Base-by-base conservation (phyloP, 2,329 filamentous ascomycete species). In the Alternaria sp. region DNA sequence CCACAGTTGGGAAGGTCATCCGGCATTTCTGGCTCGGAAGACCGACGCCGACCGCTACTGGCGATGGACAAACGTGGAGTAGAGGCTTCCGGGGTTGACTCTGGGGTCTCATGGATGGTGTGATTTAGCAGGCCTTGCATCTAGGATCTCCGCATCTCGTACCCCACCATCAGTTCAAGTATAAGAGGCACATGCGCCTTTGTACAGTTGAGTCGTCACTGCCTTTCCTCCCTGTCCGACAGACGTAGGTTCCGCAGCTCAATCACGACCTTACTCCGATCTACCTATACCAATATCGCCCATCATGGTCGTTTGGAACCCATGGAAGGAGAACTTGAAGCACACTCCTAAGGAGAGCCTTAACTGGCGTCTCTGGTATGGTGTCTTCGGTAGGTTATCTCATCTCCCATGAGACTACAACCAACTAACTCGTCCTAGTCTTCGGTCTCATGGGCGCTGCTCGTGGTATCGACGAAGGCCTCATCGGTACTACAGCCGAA, bases 331-430 rank as follows among this genome's bases (percentile, higher is more conserved):
- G 58, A 80, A 87, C 72, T 78, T 90, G 65, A 83, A 89, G 53
- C 87, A 87, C 62, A 90, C 92, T 64, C 92, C 92, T 5, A 85
- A 86, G 59, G 87, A 91, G 74, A 86, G 89, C 65, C 87, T 93
- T 78, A 94, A 94, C 81, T 93, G 90, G 90, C 85, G 88, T 47
- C 84, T 94, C 65, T 93, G 90, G 89, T 92, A 92, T 78, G 89
- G 91, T 45, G 90, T 94, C 58, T 75, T 92, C 53, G 78, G 78
- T 80, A 69, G 60, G 76, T 33, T 2, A 12, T 28, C 10, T 41
- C 10, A n/a, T 14, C 37, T 15, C n/a, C 26, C 25, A 18, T 26
- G 2, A 20, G 10, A 23, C n/a, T 25, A 10, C 11, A 26, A 2
- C 8, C 23, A 26, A 55, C 68, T 75, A 20, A 75, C 51, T 33